Base-by-base conservation (phyloP, 208 protist genomes). In the Endotrypanum monterogeii region DNA sequence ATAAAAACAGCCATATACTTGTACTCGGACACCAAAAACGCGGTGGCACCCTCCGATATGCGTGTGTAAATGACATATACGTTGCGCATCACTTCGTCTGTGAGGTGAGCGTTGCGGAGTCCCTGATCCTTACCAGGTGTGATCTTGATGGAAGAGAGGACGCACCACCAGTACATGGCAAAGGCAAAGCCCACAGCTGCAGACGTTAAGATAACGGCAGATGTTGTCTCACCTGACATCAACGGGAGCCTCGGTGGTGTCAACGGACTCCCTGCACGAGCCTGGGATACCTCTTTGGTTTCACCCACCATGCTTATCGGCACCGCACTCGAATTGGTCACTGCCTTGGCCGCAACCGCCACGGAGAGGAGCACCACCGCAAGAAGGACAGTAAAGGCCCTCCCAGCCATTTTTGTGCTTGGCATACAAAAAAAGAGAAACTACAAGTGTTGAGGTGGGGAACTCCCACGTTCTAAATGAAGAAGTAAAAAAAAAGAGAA, bases 1-100 rank as follows among this genome's bases (percentile, higher is more conserved):
- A 95, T 91, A 78, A 96, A 96, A 39, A 95, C 67, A 11, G 65
- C 83, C 90, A 96, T 95, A 83, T 93, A 93, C 76, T 91, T 91
- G 85, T 95, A 96, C 83, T 96, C 72, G 37, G 89, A 76, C 60
- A 91, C 68, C 60, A 96, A 82, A 80, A 96, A 96, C 2, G 90
- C 87, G 0, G 78, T 95, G 73, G 90, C 90, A 23, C 92, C 92
- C 16, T 93, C 83, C 6, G 86, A 90, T 25, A 96, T 88, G 77
- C 88, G 87, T 54, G 88, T 85, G 79, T 90, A 91, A 68, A 94
- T 94, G 44, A 89, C 78, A 60, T 92, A 93, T 60, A 95, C 88
- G 73, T 94, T 94, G 28, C 88, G 84, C 91, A 96, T 94, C 77
- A 93, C 88, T 78, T 95, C 88, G 50, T 93, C 87, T 51, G 91